Percentiles rank a stretch among this genome's conserved stretches.
phyloP scores from a whole-genome alignment of 225 moss, liverwort and hornwort species.

The Anthoceros angustus region DNA sequence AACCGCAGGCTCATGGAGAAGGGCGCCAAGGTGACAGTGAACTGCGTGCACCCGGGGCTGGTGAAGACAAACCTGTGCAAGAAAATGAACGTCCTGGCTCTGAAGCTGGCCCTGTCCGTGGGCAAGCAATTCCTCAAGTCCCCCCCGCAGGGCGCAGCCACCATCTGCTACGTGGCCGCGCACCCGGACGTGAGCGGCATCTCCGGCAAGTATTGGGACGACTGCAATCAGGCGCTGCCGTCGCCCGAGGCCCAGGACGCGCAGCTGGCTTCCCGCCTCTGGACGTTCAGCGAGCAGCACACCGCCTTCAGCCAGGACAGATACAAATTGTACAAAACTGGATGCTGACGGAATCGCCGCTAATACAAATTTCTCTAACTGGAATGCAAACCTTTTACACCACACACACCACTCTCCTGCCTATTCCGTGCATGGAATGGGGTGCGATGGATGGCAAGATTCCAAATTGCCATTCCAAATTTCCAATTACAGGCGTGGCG shows the following conservation, averaged over 20 bases:
- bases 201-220: not conserved
- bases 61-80: not conserved
- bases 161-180: not conserved
- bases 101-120: not conserved
- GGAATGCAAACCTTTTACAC: too few species aligned
- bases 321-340: conserved; percentile 1
- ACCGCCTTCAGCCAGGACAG: conserved; percentile 1
- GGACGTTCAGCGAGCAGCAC: not conserved
- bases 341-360: too few species aligned
- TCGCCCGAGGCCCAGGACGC: not conserved
- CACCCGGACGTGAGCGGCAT: not conserved
- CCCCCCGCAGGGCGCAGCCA: not conserved
- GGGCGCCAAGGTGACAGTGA: not conserved
- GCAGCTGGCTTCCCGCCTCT: not conserved
- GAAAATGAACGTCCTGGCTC: not conserved
- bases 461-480: too few species aligned
- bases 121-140: conserved; percentile 3
- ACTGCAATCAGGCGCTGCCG: not conserved
- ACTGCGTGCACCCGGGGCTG: conserved; percentile 1
- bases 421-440: too few species aligned
- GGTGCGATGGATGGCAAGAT: too few species aligned
- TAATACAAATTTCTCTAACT: too few species aligned
- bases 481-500: too few species aligned
- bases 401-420: too few species aligned
- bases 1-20: not conserved